Evolutionary conservation across 1,284 basidiomycete species (phyloP).

Genomic region (Sporisorium graminicola): DNA sequence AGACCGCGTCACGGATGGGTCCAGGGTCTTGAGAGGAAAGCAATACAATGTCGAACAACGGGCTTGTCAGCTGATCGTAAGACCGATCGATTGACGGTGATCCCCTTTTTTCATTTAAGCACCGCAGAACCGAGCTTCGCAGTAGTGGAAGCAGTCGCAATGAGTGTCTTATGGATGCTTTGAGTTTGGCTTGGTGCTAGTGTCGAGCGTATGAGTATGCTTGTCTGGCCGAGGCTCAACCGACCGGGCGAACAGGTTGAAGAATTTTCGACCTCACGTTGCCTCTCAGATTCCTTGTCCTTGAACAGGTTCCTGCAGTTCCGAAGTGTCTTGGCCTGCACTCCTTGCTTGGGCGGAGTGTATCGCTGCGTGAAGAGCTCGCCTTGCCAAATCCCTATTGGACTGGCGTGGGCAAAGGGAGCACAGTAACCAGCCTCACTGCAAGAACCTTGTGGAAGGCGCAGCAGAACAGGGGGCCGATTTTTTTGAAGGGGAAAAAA

Average conservation of each 20-base stretch:
- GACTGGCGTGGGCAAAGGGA: too few relatives aligned
- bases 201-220: not conserved
- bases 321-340: not conserved
- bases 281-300: not conserved
- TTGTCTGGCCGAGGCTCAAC: not conserved
- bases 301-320: not conserved
- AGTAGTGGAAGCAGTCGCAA: not conserved
- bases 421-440: not conserved
- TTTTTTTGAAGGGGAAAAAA: not conserved
- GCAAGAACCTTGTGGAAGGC: slow-evolving; percentile 3
- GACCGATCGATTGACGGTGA: not conserved
- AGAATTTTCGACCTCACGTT: too few relatives aligned
- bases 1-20: too few relatives aligned
- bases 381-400: too few relatives aligned
- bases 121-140: not conserved
- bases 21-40: too few relatives aligned
- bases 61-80: not conserved
- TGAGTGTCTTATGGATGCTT: not conserved
- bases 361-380: not conserved
- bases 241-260: too few relatives aligned
- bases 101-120: not conserved
- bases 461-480: not conserved
- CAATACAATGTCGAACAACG: too few relatives aligned
- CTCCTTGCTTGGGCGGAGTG: not conserved
- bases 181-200: not conserved